Conservation (phyloP, 1,284 basidiomycete species). For the Fomitopsis pinicola region DNA sequence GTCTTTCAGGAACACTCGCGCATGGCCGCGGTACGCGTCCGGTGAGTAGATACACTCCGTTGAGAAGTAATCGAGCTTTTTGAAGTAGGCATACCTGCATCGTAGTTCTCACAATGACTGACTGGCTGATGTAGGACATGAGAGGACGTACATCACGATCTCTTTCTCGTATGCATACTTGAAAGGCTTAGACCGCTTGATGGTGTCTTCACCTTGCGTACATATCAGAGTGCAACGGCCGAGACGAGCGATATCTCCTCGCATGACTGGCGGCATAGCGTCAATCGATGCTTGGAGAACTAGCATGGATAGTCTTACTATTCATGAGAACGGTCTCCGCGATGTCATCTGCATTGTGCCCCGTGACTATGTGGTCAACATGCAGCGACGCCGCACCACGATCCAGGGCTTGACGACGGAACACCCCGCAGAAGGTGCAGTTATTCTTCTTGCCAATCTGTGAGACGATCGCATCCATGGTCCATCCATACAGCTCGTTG, state of each 20-base stretch:
- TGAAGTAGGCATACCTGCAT: slow-evolving; percentile 94
- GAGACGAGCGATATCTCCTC: slow-evolving; percentile 93
- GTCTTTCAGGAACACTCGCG: slow-evolving; percentile 91
- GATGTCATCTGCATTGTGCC: slow-evolving; percentile 98
- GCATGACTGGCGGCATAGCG: slow-evolving; percentile 67
- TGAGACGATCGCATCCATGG: slow-evolving; percentile 95
- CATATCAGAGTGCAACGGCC: slow-evolving; percentile 94
- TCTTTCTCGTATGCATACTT: slow-evolving; percentile 99
- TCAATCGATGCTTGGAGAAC: not conserved
- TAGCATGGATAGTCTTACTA: slow-evolving; percentile 49
- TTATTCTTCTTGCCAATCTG: slow-evolving; percentile 98
- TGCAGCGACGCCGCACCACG: slow-evolving; percentile 85
- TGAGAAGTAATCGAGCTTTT: slow-evolving; percentile 97
- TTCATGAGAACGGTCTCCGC: slow-evolving; percentile 99
- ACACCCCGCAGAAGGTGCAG: slow-evolving; percentile 99
- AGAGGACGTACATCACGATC: slow-evolving; percentile 83
- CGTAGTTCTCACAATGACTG: not conserved
- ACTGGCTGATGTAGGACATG: too few relatives aligned
- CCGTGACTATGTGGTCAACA: slow-evolving; percentile 98
- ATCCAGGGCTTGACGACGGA: slow-evolving; percentile 93
- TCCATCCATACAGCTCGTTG: slow-evolving; percentile 97
- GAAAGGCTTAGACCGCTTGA: slow-evolving; percentile 97
- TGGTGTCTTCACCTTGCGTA: slow-evolving; percentile 91
- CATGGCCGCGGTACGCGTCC: slow-evolving; percentile 96
- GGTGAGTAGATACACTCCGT: slow-evolving; percentile 99